Evolutionary conservation across 2,329 filamentous ascomycete genomes (phyloP), one percentile per base, ranked within the genome.

Genomic region (Fusarium concolor): DNA sequence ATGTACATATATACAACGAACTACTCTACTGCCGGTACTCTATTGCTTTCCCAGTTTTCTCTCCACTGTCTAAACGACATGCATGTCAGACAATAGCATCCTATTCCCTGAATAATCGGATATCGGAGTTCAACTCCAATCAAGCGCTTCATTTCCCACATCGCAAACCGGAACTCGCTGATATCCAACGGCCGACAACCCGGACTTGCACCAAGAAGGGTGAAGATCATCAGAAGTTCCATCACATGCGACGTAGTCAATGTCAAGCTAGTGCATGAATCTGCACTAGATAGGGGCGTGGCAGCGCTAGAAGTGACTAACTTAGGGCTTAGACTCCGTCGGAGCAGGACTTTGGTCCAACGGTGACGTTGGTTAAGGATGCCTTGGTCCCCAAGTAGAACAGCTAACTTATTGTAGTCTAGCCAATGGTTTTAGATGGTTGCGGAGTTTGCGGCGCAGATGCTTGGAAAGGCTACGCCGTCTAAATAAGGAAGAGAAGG

Each of bases 181-280:
- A 43, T 15, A 11, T 17, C 20, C n/a, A 43, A 14, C 24, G 8
- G 10, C 47, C 47, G 47, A 51, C 35, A 11, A 0, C n/a, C 47
- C 47, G 47, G 8, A 10, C 15, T 0, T 8, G 2, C 2, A 2
- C 18, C 5, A 0, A n/a, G 42, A 6, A 8, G 2, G 26, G 47
- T 3, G 43, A 9, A 0, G 47, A 51, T 51, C 35, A 1, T 0
- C 35, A 10, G 10, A 2, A 28, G 35, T 10, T 29, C 20, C 18
- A 35, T 51, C 47, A 51, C 35, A 43, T 43, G 47, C 14, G 11
- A 22, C 20, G 47, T 24, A 17, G 8, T 6, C 20, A 6, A 39
- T 50, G 31, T 9, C 7, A n/a, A 51, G 15, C 47, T 31, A 51
- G 12, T 10, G 6, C 8, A 6, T 2, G 11, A 3, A 5, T 4